Conservation (phyloP, 768 basidiomycete genomes). For the Termitomyces sp. region DNA sequence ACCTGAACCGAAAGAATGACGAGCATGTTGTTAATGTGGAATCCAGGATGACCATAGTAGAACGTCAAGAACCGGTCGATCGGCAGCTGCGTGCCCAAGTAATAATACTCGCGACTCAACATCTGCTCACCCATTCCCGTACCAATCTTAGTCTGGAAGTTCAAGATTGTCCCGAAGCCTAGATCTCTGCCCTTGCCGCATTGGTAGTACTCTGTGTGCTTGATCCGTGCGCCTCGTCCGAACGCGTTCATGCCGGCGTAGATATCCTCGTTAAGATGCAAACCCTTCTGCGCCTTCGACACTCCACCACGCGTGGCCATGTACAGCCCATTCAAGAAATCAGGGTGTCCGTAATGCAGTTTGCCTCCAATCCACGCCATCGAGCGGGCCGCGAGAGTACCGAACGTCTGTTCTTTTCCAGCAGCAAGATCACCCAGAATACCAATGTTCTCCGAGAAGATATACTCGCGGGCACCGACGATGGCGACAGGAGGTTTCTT, state of each 20-base stretch:
- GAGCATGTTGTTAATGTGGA: constrained; percentile 99
- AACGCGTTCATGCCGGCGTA: constrained; percentile 99
- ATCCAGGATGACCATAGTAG: constrained; percentile 99
- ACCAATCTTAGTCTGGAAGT: constrained; percentile 99
- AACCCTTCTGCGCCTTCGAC: constrained; percentile 97
- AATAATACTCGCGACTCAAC: constrained; percentile 99
- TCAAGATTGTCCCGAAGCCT: constrained; percentile 97
- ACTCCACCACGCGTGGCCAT: constrained; percentile 99
- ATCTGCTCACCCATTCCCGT: constrained; percentile 99
- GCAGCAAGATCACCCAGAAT: constrained; percentile 98
- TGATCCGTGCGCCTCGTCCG: constrained; percentile 95
- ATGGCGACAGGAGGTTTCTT: constrained; percentile 90
- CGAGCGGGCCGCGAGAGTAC: constrained; percentile 92
- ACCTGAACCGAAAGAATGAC: constrained; percentile 96
- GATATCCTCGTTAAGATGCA: constrained; percentile 99
- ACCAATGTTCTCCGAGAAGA: constrained; percentile 99
- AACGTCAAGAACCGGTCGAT: constrained; percentile 99
- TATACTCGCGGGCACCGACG: constrained; percentile 98
- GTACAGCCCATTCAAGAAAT: constrained; percentile 96
- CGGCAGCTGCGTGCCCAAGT: constrained; percentile 95
- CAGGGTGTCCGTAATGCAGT: constrained; percentile 98
- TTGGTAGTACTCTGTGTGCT: constrained; percentile 99
- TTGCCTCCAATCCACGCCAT: constrained; percentile 99
- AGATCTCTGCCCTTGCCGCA: constrained; percentile 99
- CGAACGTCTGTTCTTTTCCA: constrained; percentile 99